phyloP scores from a whole-genome alignment of 306 rosid genomes.

The Trifolium pratense region DNA sequence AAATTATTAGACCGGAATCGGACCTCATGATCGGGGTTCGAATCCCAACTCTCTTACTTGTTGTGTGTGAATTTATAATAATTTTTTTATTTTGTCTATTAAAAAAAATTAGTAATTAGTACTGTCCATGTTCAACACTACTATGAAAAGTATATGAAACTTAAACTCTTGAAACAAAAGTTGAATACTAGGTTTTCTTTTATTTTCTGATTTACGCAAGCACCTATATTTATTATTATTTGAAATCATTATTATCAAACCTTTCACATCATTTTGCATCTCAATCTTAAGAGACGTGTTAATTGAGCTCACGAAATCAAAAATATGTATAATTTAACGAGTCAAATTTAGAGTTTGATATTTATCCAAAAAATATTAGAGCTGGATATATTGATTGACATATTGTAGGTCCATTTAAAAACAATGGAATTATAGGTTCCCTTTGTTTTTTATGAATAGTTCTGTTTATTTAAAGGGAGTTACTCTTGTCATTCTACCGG shows the following conservation, averaged over 20 bases:
- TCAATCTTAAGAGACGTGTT: constrained; percentile 26
- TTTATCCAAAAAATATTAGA: neutral
- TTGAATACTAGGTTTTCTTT: neutral
- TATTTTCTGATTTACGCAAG: neutral
- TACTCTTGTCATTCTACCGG: too few species aligned
- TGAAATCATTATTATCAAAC: neutral
- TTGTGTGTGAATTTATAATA: too few species aligned
- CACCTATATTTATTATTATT: neutral
- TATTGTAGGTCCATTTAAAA: neutral
- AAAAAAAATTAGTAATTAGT: too few species aligned
- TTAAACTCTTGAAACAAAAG: neutral
- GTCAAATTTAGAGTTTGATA: neutral
- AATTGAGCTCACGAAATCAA: constrained; percentile 19
- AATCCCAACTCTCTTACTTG: too few species aligned
- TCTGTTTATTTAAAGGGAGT: too few species aligned
- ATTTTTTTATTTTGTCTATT: too few species aligned
- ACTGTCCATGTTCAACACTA: too few species aligned
- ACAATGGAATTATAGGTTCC: neutral
- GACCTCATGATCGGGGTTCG: too few species aligned
- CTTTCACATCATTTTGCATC: constrained; percentile 2
- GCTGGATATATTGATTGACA: neutral
- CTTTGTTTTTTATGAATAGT: too few species aligned
- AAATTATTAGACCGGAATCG: too few species aligned
- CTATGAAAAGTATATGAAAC: too few species aligned
- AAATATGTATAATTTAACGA: neutral